A percentile compares a stretch with the other conserved stretches of the same genome.
phyloP scores from a whole-genome alignment of 495 filamentous ascomycete species.

The Lophiotrema nucula region DNA sequence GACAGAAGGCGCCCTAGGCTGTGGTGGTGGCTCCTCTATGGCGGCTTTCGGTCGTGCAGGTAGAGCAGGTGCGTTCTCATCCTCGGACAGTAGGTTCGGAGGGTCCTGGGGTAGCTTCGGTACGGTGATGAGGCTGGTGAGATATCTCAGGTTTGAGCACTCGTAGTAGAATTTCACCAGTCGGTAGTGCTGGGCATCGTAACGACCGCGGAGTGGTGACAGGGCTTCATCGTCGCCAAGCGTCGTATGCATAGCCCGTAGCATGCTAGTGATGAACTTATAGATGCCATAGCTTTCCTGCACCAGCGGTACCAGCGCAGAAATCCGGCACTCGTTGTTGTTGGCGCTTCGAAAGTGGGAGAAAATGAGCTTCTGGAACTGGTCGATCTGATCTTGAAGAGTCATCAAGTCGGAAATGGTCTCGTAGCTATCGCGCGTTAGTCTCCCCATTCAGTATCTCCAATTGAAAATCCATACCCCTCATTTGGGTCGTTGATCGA shows the following conservation, averaged over 20 bases:
- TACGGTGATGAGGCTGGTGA: slow-evolving; percentile 93
- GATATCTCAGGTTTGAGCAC: slow-evolving; percentile 93
- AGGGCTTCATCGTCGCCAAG: slow-evolving; percentile 96
- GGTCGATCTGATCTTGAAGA: slow-evolving; percentile 95
- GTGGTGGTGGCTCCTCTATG: slow-evolving; percentile 62
- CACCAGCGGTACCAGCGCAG: slow-evolving; percentile 86
- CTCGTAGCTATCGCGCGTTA: slow-evolving; percentile 64
- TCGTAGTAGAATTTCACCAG: slow-evolving; percentile 98
- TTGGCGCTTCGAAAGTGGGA: slow-evolving; percentile 86
- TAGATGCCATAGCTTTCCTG: slow-evolving; percentile 95
- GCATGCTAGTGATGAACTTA: slow-evolving; percentile 48
- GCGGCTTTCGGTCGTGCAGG: slow-evolving; percentile 75
- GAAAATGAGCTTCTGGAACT: slow-evolving; percentile 97
- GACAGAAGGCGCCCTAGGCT: slow-evolving; percentile 54
- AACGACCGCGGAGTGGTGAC: slow-evolving; percentile 79
- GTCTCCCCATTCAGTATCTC: not conserved
- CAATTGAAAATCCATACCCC: slow-evolving; percentile 50
- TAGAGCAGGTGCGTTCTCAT: slow-evolving; percentile 67
- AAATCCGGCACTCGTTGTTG: slow-evolving; percentile 96
- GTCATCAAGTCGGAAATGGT: slow-evolving; percentile 96
- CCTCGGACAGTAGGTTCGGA: slow-evolving; percentile 78
- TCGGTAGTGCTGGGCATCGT: slow-evolving; percentile 93
- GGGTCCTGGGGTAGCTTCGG: slow-evolving; percentile 92
- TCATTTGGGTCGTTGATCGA: slow-evolving; percentile 98
- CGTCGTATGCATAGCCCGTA: slow-evolving; percentile 87